A percentile compares a stretch with the other conserved stretches of the same genome.
These are phyloP conservation scores for Metschnikowia chrysomelidarum DNA, from an alignment of 805 yeast genomes.

Conservation along the genomic window DNA sequence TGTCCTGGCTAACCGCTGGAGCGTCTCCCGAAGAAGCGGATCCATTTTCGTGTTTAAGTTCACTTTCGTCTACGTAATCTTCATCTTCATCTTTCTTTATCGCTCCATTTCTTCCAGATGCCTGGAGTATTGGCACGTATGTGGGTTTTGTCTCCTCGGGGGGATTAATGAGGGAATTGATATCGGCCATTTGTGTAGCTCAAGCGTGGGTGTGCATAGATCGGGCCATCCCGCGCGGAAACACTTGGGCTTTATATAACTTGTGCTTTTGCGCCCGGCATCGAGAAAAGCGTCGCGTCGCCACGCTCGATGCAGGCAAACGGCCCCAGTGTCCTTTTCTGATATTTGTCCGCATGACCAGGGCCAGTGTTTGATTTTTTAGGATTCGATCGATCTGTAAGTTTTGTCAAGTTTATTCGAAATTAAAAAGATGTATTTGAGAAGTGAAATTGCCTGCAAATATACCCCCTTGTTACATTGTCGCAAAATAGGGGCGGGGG, in stretches of 20 bases:
- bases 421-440: too few species aligned
- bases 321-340: too few species aligned
- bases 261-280: constrained; percentile 8
- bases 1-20: constrained; percentile 29
- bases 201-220: constrained; percentile 17
- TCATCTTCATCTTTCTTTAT: constrained; percentile 5
- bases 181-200: constrained; percentile 23
- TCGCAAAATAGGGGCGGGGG: too few species aligned
- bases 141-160: constrained; percentile 20
- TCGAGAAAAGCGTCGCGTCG: constrained; percentile 8
- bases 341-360: too few species aligned
- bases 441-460: too few species aligned
- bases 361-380: too few species aligned
- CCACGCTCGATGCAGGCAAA: constrained; percentile 4
- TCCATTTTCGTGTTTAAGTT: background rate
- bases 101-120: background rate
- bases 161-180: constrained; percentile 27
- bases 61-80: constrained; percentile 7
- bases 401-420: too few species aligned
- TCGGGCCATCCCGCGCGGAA: constrained; percentile 9
- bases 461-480: too few species aligned
- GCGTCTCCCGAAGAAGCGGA: background rate
- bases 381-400: too few species aligned
- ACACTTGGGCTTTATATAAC: constrained; percentile 18
- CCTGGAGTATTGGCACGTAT: constrained; percentile 3